phyloP scores from a whole-genome alignment of 179 eudicot genomes.

The Silene noctiflora region DNA sequence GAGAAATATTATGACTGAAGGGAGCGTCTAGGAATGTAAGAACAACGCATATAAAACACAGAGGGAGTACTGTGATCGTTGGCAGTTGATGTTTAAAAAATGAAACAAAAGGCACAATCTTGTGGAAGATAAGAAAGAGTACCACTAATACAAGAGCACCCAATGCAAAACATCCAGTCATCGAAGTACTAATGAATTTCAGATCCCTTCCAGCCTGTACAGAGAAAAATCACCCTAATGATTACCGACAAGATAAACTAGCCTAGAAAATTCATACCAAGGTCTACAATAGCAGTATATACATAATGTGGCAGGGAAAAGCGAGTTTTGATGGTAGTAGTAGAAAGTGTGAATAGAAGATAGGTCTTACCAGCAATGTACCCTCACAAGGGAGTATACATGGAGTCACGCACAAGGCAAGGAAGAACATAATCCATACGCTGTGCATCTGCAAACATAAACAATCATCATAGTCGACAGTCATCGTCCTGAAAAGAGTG shows the following conservation, averaged over 20 bases:
- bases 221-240: conserved; percentile 4
- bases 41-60: no score
- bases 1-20: no score
- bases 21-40: no score
- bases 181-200: conserved; percentile 68
- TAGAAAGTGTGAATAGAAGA: neutral
- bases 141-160: conserved; percentile 69
- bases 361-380: conserved; percentile 72
- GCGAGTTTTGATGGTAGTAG: neutral
- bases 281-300: neutral
- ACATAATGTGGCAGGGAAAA: neutral
- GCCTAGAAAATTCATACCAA: neutral
- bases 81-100: neutral
- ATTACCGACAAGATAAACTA: conserved; percentile 1
- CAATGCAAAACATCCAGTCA: conserved; percentile 66
- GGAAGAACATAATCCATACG: conserved; percentile 66
- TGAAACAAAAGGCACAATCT: neutral
- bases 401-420: conserved; percentile 76
- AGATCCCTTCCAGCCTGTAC: conserved; percentile 92
- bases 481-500: neutral
- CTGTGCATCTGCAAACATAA: conserved; percentile 68
- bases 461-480: conserved; percentile 8
- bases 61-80: neutral
- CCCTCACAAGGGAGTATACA: conserved; percentile 88
- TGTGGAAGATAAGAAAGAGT: conserved; percentile 21